Base-by-base conservation (phyloP, 352 stramenopile species). In the Phytophthora lateralis region DNA sequence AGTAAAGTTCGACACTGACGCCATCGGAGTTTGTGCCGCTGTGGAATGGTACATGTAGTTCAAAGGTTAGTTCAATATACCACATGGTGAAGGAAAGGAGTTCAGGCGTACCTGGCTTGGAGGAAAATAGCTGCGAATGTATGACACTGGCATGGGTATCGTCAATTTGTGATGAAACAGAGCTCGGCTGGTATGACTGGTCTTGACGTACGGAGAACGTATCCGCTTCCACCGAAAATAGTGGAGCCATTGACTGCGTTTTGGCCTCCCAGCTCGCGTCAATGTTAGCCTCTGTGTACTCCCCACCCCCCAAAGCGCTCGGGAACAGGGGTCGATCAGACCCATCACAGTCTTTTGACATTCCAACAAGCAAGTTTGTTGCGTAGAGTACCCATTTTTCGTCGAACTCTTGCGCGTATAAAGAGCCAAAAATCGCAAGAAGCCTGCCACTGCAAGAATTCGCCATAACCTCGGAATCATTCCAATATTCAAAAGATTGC, bases 221-320 rank as follows among this genome's bases (percentile, higher is more conserved):
- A 42, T 90, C 76, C 11, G 73, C 67, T 55, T 93, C 83, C 15
- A 93, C 73, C 0, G 82, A 95, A 54, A 95, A 95, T 39, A 95
- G 56, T 11, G 86, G 85, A 0, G 73, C 71, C 77, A 95, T 92
- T 2, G 73, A 89, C 39, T 85, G 78, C 20, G 69, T 77, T 47
- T 87, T 89, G 1, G 69, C 69, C 29, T 88, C 80, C 83, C 83
- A 93, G 14, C 59, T 78, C n/a, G 76, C 67, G 45, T 95, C 83
- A 65, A 95, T 89, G 15, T 49, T 43, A 20, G 76, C 58, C 18
- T 89, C 75, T 27, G 70, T 55, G 54, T 85, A 95, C 21, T 81
- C 67, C 9, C 62, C 50, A 26, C 73, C 55, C 2, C 70, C 61
- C 26, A 95, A 52, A 20, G 82, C 60, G n/a, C 56, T 88, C 38